Percentiles rank a stretch among this genome's conserved stretches.
Conservation (phyloP, 768 basidiomycete genomes). For the Boletus sensibilis region DNA sequence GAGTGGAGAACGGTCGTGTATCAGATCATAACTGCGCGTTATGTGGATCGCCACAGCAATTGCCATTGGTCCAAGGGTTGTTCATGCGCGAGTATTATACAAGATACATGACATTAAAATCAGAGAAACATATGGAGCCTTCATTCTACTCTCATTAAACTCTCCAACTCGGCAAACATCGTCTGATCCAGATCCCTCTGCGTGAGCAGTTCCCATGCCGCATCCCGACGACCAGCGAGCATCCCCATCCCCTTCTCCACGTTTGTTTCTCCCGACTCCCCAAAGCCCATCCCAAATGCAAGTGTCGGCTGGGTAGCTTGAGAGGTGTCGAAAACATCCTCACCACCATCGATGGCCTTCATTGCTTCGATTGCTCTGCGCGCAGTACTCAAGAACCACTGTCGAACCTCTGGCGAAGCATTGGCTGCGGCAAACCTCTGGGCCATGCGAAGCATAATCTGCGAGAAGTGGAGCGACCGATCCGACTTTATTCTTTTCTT, state of each 20-base stretch:
- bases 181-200: constrained; percentile 69
- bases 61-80: not conserved
- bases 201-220: constrained; percentile 71
- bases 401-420: constrained; percentile 50
- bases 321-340: constrained; percentile 70
- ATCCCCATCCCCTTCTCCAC: constrained; percentile 74
- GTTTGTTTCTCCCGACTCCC: constrained; percentile 64
- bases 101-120: constrained; percentile 15
- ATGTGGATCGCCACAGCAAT: constrained; percentile 13
- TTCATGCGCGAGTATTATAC: not conserved
- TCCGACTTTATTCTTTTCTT: constrained; percentile 70
- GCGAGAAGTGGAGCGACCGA: constrained; percentile 63
- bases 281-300: constrained; percentile 84
- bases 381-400: constrained; percentile 51
- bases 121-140: not conserved
- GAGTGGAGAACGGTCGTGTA: not conserved
- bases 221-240: constrained; percentile 68
- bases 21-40: not conserved
- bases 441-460: constrained; percentile 68
- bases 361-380: constrained; percentile 73
- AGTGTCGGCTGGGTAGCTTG: constrained; percentile 59
- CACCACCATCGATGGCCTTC: constrained; percentile 74
- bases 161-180: constrained; percentile 78
- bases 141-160: constrained; percentile 67
- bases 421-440: constrained; percentile 55